Evolutionary conservation across 768 basidiomycete species (phyloP).

Genomic region (Kondoa malvinella): DNA sequence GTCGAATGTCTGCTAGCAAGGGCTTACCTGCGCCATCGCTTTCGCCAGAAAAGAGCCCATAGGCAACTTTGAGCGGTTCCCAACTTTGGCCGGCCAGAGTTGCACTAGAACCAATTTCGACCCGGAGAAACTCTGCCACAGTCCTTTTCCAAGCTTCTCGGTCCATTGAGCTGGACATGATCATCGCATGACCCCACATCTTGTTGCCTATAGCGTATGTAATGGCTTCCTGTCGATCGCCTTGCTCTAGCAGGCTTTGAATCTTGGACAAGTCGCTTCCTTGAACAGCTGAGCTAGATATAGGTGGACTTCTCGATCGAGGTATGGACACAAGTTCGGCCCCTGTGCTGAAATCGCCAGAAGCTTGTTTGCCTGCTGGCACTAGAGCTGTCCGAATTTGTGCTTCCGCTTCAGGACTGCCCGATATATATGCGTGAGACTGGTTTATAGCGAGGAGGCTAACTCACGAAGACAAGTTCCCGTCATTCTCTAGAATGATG

Average conservation of each 20-base stretch:
- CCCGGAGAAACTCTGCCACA: constrained; percentile 62
- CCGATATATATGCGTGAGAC: neutral
- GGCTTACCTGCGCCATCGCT: constrained; percentile 56
- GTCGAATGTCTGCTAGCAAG: constrained; percentile 59
- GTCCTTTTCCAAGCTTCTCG: constrained; percentile 87
- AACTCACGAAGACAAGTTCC: constrained; percentile 61
- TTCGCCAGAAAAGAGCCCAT: constrained; percentile 69
- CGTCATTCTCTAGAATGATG: constrained; percentile 75
- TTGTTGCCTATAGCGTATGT: constrained; percentile 72
- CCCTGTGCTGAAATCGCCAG: constrained; percentile 18
- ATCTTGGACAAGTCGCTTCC: constrained; percentile 57
- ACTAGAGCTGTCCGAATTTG: constrained; percentile 59
- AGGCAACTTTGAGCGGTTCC: constrained; percentile 61
- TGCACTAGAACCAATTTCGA: constrained; percentile 44
- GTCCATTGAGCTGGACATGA: constrained; percentile 82
- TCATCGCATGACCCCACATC: constrained; percentile 88
- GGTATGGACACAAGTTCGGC: constrained; percentile 18
- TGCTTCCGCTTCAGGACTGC: constrained; percentile 49
- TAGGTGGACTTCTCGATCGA: constrained; percentile 23
- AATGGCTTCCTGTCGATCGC: constrained; percentile 71
- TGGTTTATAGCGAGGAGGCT: neutral
- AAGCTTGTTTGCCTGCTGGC: constrained; percentile 31
- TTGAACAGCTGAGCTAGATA: constrained; percentile 46
- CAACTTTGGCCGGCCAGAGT: constrained; percentile 37
- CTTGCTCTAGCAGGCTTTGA: constrained; percentile 58